Percentiles rank a stretch among this genome's conserved stretches.
These are phyloP conservation scores for Bassia scoparia DNA, from an alignment of 148 eudicot genomes.

Conservation along the genomic window DNA sequence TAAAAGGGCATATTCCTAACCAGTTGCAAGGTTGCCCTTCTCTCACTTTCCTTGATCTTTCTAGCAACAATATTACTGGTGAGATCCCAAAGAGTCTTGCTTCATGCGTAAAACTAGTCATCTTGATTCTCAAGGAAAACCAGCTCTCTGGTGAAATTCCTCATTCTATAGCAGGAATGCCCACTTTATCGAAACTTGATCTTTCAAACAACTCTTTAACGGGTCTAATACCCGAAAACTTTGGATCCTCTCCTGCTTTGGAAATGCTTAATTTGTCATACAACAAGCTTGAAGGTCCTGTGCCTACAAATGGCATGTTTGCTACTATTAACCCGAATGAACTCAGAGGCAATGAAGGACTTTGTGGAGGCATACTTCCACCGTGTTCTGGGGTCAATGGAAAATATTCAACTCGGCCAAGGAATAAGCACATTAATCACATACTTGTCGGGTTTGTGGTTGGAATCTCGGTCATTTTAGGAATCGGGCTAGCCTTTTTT, in stretches of 20 bases:
- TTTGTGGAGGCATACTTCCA: slow-evolving; percentile 73
- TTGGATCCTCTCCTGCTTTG: slow-evolving; percentile 76
- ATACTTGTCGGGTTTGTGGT: slow-evolving; percentile 48
- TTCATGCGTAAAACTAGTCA: slow-evolving; percentile 72
- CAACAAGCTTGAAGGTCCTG: slow-evolving; percentile 67
- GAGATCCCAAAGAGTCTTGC: slow-evolving; percentile 67
- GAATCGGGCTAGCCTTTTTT: slow-evolving; percentile 36
- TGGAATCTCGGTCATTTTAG: slow-evolving; percentile 49
- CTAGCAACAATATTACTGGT: slow-evolving; percentile 60
- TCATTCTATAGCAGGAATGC: slow-evolving; percentile 51
- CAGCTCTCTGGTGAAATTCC: slow-evolving; percentile 64
- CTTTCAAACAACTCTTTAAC: slow-evolving; percentile 72
- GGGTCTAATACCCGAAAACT: slow-evolving; percentile 62
- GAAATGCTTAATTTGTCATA: slow-evolving; percentile 71
- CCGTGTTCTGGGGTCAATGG: slow-evolving; percentile 46
- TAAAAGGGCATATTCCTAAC: slow-evolving; percentile 73
- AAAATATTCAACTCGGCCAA: slow-evolving; percentile 23
- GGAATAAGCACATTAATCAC: slow-evolving; percentile 37
- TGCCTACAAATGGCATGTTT: slow-evolving; percentile 68
- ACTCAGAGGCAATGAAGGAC: slow-evolving; percentile 62
- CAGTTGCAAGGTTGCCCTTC: slow-evolving; percentile 73
- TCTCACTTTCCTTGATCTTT: slow-evolving; percentile 67
- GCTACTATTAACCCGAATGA: slow-evolving; percentile 69
- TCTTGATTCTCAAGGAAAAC: slow-evolving; percentile 53
- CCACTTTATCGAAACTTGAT: slow-evolving; percentile 68